Evolutionary conservation across 2,329 filamentous ascomycete species (phyloP).

Genomic region (Fusarium sp.): DNA sequence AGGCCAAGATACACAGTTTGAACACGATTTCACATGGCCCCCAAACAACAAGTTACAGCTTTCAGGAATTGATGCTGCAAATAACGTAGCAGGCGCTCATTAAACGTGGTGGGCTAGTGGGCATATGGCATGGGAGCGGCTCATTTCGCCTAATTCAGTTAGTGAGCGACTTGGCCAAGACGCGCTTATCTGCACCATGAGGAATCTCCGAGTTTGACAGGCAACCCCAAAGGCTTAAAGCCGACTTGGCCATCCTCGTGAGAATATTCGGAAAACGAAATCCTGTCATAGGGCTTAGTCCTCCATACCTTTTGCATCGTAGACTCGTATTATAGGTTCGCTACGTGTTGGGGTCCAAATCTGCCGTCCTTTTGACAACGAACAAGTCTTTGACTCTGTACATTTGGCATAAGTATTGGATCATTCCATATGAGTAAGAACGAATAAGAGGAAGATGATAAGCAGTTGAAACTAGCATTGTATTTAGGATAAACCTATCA

Average conservation of each 20-base stretch:
- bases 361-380: background rate
- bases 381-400: too few relatives aligned
- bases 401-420: too few relatives aligned
- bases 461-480: too few relatives aligned
- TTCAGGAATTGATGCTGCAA: background rate
- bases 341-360: background rate
- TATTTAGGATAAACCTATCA: too few relatives aligned
- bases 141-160: conserved; percentile 23
- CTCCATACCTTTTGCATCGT: too few relatives aligned
- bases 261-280: background rate
- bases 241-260: background rate
- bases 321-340: background rate
- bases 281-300: too few relatives aligned
- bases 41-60: background rate
- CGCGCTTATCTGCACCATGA: conserved; percentile 19
- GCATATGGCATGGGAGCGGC: conserved; percentile 15
- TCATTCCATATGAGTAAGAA: too few relatives aligned
- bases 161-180: conserved; percentile 10
- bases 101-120: background rate
- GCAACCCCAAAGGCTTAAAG: background rate
- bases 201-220: conserved; percentile 3
- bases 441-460: too few relatives aligned
- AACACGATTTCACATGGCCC: conserved; percentile 5
- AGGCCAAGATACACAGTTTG: background rate
- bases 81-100: conserved; percentile 11